These are phyloP conservation scores for Russula foetens DNA, from an alignment of 768 basidiomycete species.

Conservation along the genomic window DNA sequence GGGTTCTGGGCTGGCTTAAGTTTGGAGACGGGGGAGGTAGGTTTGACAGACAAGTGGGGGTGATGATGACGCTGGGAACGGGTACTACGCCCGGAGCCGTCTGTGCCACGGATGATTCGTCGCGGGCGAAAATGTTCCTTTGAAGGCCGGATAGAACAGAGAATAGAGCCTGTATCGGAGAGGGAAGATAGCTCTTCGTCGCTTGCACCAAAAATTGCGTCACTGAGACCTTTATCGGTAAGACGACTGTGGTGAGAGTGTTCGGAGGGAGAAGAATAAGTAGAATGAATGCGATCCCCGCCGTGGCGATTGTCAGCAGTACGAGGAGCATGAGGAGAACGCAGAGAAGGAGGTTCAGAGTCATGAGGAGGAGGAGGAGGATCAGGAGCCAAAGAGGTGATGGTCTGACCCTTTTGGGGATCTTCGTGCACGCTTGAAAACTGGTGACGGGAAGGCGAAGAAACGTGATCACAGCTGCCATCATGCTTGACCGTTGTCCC, in stretches of 20 bases:
- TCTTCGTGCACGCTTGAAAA: slow-evolving; percentile 8
- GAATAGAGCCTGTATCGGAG: slow-evolving; percentile 25
- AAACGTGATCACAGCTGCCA: not conserved
- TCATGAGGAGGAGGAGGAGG: slow-evolving; percentile 13
- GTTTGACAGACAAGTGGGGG: not conserved
- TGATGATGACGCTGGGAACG: slow-evolving; percentile 7
- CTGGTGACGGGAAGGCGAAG: slow-evolving; percentile 12
- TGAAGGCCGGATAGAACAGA: slow-evolving; percentile 6
- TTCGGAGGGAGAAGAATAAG: slow-evolving; percentile 16
- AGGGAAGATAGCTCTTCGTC: slow-evolving; percentile 29
- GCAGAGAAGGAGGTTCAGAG: slow-evolving; percentile 12
- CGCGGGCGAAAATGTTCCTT: slow-evolving; percentile 6
- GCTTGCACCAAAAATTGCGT: slow-evolving; percentile 19
- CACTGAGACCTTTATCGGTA: slow-evolving; percentile 12
- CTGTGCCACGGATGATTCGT: not conserved
- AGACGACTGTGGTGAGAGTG: slow-evolving; percentile 6
- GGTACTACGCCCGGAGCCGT: not conserved
- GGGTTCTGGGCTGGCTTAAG: slow-evolving; percentile 1
- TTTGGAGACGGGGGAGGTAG: not conserved
- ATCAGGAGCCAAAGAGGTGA: slow-evolving; percentile 7
- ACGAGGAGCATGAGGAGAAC: slow-evolving; percentile 16
- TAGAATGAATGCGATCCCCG: slow-evolving; percentile 6
- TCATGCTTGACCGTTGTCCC: not conserved
- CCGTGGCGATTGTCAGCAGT: slow-evolving; percentile 9
- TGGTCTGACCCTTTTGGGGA: slow-evolving; percentile 5